phyloP scores from a whole-genome alignment of 2,329 filamentous ascomycete genomes.

The Chaetomium olivaceum region DNA sequence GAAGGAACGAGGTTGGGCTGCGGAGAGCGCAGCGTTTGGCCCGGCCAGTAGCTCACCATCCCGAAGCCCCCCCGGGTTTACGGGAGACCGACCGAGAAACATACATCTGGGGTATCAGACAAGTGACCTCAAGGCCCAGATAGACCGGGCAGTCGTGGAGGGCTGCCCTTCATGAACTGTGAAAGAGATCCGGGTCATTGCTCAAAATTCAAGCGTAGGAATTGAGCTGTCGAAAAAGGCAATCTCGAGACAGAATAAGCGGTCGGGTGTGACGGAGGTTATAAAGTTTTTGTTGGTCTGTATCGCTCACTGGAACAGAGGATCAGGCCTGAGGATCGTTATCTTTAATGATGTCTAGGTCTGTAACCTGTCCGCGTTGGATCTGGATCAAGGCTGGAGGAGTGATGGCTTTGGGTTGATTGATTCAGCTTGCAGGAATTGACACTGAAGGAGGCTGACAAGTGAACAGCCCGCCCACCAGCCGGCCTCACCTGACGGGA shows the following conservation, averaged over 20 bases:
- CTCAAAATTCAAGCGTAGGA: neutral
- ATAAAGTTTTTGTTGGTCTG: neutral
- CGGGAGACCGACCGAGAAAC: neutral
- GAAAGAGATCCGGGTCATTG: neutral
- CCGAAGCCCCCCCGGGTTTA: neutral
- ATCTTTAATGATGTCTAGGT: neutral
- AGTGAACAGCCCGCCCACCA: neutral
- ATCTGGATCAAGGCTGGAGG: neutral
- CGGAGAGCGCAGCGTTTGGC: neutral
- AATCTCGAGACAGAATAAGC: neutral
- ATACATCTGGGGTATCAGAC: neutral
- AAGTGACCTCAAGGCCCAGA: neutral
- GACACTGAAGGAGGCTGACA: neutral
- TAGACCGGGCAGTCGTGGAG: neutral
- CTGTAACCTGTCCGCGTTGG: neutral
- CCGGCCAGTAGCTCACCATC: constrained; percentile 1
- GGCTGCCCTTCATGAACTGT: neutral
- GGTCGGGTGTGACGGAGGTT: neutral
- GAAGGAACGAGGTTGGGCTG: neutral
- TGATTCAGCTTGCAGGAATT: neutral
- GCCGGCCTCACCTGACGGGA: neutral
- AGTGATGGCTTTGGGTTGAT: neutral
- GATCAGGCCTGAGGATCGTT: neutral
- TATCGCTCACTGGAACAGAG: neutral
- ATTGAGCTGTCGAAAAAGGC: neutral